phyloP scores from a whole-genome alignment of 2,329 filamentous ascomycete genomes.

The Cryphonectria radicalis region DNA sequence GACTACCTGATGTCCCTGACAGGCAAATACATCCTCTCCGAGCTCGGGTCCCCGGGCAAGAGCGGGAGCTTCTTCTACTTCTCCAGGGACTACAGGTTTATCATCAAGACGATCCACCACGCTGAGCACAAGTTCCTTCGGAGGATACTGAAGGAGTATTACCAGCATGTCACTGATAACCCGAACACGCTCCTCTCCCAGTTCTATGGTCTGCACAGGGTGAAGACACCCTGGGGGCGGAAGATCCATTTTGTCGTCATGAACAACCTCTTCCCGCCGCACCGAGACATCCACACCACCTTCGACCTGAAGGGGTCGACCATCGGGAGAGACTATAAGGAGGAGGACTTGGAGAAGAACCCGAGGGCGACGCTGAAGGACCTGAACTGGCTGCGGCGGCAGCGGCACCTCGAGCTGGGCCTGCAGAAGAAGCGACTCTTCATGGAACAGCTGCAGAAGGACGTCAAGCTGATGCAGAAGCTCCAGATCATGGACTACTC shows the following conservation, averaged over 20 bases:
- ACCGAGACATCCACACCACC: slow-evolving; percentile 95
- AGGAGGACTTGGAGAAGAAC: slow-evolving; percentile 86
- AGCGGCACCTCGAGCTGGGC: slow-evolving; percentile 85
- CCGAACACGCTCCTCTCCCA: slow-evolving; percentile 97
- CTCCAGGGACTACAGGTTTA: slow-evolving; percentile 99
- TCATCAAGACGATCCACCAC: slow-evolving; percentile 99
- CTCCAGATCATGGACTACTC: slow-evolving; percentile 99
- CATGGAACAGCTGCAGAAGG: slow-evolving; percentile 83
- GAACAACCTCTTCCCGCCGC: slow-evolving; percentile 98
- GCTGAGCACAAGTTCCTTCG: slow-evolving; percentile 87
- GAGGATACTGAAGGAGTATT: slow-evolving; percentile 88
- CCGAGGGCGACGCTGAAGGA: slow-evolving; percentile 94
- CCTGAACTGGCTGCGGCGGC: slow-evolving; percentile 89
- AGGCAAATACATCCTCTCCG: slow-evolving; percentile 97
- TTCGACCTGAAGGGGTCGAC: slow-evolving; percentile 98
- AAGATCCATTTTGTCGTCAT: slow-evolving; percentile 99
- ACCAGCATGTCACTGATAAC: slow-evolving; percentile 84
- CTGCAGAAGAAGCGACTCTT: slow-evolving; percentile 87
- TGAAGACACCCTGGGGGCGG: slow-evolving; percentile 96
- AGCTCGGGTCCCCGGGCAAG: slow-evolving; percentile 95
- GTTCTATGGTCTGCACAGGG: slow-evolving; percentile 94
- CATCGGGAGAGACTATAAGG: slow-evolving; percentile 86
- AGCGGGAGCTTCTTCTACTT: slow-evolving; percentile 99
- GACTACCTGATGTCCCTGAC: slow-evolving; percentile 98
- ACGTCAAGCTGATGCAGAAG: slow-evolving; percentile 84